Evolutionary conservation across 2,329 filamentous ascomycete genomes (phyloP).

Genomic region (Ophiocordyceps robertsii): DNA sequence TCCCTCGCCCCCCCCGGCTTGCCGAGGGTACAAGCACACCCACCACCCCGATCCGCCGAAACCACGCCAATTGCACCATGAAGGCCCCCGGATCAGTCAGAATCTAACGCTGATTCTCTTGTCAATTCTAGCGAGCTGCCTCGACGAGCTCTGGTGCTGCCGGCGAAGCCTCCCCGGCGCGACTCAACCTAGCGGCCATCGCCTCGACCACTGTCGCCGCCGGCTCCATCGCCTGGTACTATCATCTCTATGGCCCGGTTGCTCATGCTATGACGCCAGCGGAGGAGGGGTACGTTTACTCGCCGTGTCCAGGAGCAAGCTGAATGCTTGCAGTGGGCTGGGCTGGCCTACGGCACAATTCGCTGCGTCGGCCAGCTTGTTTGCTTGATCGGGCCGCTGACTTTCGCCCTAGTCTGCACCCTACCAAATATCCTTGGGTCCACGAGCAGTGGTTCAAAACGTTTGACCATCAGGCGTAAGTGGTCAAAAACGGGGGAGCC

Average conservation of each 20-base stretch:
- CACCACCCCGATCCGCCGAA: constrained; percentile 9
- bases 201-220: constrained; percentile 77
- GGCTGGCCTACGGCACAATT: constrained; percentile 19
- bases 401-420: constrained; percentile 56
- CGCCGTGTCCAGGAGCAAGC: background rate
- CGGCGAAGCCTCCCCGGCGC: constrained; percentile 57
- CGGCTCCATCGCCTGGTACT: constrained; percentile 93
- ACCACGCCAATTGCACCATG: constrained; percentile 15
- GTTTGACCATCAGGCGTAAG: constrained; percentile 94
- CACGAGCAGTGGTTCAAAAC: constrained; percentile 87
- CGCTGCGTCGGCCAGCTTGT: constrained; percentile 7
- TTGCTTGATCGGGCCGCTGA: constrained; percentile 12
- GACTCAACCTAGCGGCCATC: constrained; percentile 74
- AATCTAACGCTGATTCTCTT: constrained; percentile 19
- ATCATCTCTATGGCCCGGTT: constrained; percentile 83
- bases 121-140: constrained; percentile 39
- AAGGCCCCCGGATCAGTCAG: background rate
- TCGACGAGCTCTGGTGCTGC: constrained; percentile 65
- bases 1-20: constrained; percentile 5
- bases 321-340: background rate
- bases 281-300: constrained; percentile 84
- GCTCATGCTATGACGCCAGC: constrained; percentile 81
- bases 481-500: constrained; percentile 1
- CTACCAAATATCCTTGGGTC: constrained; percentile 90
- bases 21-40: constrained; percentile 17